Conservation (phyloP, 2,329 filamentous ascomycete genomes). For the Penicillium sp. region DNA sequence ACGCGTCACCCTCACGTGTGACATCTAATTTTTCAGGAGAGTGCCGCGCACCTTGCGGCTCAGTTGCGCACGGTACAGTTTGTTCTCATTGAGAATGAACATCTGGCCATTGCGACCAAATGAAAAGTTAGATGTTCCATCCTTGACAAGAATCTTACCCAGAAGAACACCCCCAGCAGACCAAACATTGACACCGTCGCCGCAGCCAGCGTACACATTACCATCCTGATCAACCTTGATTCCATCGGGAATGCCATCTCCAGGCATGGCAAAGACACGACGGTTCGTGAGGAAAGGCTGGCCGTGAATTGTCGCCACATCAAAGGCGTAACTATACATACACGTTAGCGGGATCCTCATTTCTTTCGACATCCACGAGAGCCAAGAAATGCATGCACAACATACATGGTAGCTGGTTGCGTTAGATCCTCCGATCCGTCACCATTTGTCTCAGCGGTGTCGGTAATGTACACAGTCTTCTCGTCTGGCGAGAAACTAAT, state of each 20-base stretch:
- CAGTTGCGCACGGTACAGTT: constrained; percentile 50
- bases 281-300: constrained; percentile 53
- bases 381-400: constrained; percentile 6
- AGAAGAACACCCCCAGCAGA: constrained; percentile 54
- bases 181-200: constrained; percentile 62
- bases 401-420: constrained; percentile 34
- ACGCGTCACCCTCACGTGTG: background rate
- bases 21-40: constrained; percentile 9
- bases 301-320: constrained; percentile 44
- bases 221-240: constrained; percentile 58
- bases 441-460: constrained; percentile 39
- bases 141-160: constrained; percentile 60
- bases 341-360: constrained; percentile 27
- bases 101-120: constrained; percentile 46
- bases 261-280: constrained; percentile 57
- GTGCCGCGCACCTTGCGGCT: constrained; percentile 23
- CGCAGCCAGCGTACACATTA: constrained; percentile 61
- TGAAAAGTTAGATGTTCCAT: constrained; percentile 54
- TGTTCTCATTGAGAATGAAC: constrained; percentile 53
- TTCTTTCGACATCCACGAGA: no score
- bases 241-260: constrained; percentile 51
- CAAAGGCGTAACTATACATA: constrained; percentile 53
- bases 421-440: constrained; percentile 24
- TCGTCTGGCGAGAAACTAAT: constrained; percentile 47
- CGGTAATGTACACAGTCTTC: constrained; percentile 45